Conservation (phyloP, 2,329 filamentous ascomycete genomes). For the Colletotrichum godetiae region DNA sequence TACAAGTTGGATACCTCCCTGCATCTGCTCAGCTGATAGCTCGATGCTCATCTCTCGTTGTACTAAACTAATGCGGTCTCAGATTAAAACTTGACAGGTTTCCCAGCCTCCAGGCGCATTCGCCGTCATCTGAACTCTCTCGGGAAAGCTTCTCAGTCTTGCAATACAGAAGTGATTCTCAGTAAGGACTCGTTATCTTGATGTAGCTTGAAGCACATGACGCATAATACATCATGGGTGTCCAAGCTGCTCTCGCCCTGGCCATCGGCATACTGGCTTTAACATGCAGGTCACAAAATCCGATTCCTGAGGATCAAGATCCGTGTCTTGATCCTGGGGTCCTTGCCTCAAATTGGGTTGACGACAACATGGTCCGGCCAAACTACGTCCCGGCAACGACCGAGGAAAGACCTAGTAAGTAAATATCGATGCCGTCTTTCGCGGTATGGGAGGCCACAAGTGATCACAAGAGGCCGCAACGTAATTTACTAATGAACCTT, state of each 20-base stretch:
- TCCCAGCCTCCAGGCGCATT: not conserved
- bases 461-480: not conserved
- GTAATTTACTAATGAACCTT: accelerated
- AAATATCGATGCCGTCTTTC: not conserved
- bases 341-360: not conserved
- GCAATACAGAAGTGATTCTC: not conserved
- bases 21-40: not conserved
- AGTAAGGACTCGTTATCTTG: not conserved
- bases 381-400: slow-evolving; percentile 3
- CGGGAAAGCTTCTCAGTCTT: too few species aligned
- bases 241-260: too few species aligned
- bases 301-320: not conserved
- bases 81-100: not conserved
- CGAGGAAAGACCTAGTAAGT: not conserved
- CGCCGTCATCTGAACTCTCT: not conserved
- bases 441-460: too few species aligned
- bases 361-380: not conserved
- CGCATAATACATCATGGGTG: not conserved
- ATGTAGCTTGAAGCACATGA: not conserved
- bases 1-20: not conserved
- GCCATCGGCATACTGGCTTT: not conserved
- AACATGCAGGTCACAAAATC: not conserved
- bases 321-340: not conserved
- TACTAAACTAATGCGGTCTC: not conserved
- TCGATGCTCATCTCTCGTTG: not conserved